These are phyloP conservation scores for Phaseolus lunatus DNA, from an alignment of 306 rosid species.

Conservation along the genomic window DNA sequence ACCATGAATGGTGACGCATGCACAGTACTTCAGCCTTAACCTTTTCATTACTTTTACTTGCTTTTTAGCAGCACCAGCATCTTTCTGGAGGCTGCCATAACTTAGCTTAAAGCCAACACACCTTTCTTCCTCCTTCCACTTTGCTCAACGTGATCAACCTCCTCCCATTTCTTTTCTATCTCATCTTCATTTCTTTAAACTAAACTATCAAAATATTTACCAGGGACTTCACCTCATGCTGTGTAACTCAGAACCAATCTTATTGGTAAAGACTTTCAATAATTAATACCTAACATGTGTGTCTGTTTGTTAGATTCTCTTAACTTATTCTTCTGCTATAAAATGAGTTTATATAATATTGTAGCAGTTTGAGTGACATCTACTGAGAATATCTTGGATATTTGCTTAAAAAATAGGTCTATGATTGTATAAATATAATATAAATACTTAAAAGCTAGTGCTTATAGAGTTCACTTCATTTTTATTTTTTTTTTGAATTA, in stretches of 20 bases:
- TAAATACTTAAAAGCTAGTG: background rate
- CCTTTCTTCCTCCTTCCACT: constrained; percentile 6
- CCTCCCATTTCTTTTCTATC: background rate
- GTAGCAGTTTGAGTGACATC: background rate
- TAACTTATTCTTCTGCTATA: background rate
- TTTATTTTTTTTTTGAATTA: background rate
- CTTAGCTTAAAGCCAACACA: background rate
- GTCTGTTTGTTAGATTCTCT: background rate
- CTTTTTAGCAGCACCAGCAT: constrained; percentile 36
- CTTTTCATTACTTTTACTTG: constrained; percentile 40
- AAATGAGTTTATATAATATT: background rate
- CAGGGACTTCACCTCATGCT: too few relatives aligned
- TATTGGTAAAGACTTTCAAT: too few relatives aligned
- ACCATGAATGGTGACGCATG: constrained; percentile 45
- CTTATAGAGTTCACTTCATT: background rate
- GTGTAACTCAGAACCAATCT: too few relatives aligned
- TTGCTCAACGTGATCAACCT: background rate
- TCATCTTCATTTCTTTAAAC: background rate
- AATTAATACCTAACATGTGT: too few relatives aligned
- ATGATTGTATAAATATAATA: background rate
- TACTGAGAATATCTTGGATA: background rate
- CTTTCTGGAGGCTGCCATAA: constrained; percentile 34
- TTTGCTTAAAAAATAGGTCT: background rate
- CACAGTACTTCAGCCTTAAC: constrained; percentile 43
- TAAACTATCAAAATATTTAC: too few relatives aligned